Conservation (phyloP, 2,329 filamentous ascomycete species). For the Botrytis sinoallii region DNA sequence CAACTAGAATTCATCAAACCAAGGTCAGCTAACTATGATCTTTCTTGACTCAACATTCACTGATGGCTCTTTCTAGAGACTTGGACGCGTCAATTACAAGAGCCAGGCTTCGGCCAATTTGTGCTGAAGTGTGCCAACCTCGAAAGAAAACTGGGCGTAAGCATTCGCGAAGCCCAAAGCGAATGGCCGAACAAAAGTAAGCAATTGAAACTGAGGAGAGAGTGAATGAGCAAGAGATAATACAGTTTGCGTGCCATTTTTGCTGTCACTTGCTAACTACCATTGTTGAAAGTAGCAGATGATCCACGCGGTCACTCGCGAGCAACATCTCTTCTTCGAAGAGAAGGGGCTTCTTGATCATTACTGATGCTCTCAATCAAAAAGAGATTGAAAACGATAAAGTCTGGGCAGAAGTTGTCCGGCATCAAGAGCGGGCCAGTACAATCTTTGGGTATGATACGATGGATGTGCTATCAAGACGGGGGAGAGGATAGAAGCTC, state of each 20-base stretch:
- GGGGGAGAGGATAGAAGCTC: constrained; percentile 36
- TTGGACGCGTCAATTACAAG: not conserved
- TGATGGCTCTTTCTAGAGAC: not conserved
- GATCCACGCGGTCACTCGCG: not conserved
- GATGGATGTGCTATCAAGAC: constrained; percentile 46
- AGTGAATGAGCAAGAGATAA: no score
- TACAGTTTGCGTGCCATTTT: not conserved
- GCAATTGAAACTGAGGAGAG: not conserved
- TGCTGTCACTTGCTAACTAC: not conserved
- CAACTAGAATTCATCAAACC: not conserved
- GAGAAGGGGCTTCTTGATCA: constrained; percentile 35
- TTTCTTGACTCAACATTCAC: not conserved
- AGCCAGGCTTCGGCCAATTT: not conserved
- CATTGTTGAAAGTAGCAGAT: not conserved
- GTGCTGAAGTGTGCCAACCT: not conserved
- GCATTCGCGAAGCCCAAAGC: not conserved
- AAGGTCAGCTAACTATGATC: not conserved
- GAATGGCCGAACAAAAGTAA: not conserved
- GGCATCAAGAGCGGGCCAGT: constrained; percentile 26
- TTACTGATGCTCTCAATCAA: constrained; percentile 30
- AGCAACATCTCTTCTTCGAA: constrained; percentile 16
- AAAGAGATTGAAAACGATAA: constrained; percentile 29
- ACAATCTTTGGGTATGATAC: constrained; percentile 35
- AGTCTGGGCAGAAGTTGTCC: constrained; percentile 39
- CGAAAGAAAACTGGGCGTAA: not conserved